Base-by-base conservation (phyloP, 352 stramenopile species). In the Globisporangium irregulare region DNA sequence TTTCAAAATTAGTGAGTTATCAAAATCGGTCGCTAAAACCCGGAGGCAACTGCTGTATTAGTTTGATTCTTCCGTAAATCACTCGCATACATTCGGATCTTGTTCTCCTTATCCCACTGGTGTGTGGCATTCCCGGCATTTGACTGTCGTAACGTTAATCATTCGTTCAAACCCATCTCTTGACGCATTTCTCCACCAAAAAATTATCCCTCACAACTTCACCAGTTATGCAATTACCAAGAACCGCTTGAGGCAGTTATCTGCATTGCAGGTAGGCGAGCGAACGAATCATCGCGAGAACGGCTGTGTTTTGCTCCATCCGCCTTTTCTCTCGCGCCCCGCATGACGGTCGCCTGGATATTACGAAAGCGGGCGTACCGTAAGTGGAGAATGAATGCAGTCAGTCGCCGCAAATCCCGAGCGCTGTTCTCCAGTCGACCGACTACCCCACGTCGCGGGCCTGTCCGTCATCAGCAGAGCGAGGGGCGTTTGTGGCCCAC, bases 351-450 rank as follows among this genome's bases (percentile, higher is more conserved):
- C 55, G 29, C 20, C 55, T 43, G 27, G 29, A 59, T 32, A 43
- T 60, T 60, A n/a, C 55, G 5, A 4, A 5, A 18, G 27, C 55
- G 9, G 3, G 3, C 7, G 41, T 50, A 50, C 41, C 41, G 41
- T 50, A 50, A 18, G 12, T 18, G 36, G 14, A 43, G 36, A 2
- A 6, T 8, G 18, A n/a, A 46, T 46, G 41, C 41, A 48, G 41
- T 48, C 41, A 48, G 41, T 48, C 41, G 41, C 41, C 54, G 27
- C 53, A 60, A 60, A 60, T 60, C 55, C 29, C 55, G 29, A 60
- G 29, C 20, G 27, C 55, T 60, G 55, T 60, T 60, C 55, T 60
- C 55, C 55, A 60, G 55, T 60, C 55, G 55, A 60, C 55, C 24
- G 10, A n/a, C 9, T n/a, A 9, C 48, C 8, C 48, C 48, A 50